Evolutionary conservation across 345 rosid genomes (phyloP), one percentile per base, ranked within the genome.

Genomic region (Pistacia vera): DNA sequence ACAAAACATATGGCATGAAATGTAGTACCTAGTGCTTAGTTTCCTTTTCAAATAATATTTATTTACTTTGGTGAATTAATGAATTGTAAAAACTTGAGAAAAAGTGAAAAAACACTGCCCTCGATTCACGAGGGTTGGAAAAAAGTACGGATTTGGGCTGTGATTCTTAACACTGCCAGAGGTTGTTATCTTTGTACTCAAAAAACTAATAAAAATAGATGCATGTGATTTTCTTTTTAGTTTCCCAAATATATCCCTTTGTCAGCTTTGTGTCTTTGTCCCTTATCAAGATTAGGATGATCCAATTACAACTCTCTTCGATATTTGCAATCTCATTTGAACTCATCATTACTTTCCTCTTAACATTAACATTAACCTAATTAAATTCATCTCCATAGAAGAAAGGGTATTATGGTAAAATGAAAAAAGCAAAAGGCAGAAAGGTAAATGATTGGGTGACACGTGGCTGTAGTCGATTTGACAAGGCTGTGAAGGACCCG

Each of bases 1-100:
- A 87, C 90, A 84, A 87, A 87, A 84, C 88, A 83, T 80, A 59
- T 74, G 79, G 75, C 88, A 72, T 82, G 83, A 77, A 77, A 72
- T 84, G 84, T 66, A 67, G 79, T 65, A 28, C 54, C 71, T 69
- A 64, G 74, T 77, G 72, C 68, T 65, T 75, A 11, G 71, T 74
- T 63, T 75, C 74, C 70, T 48, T 28, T 77, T 55, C 6, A 41
- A 41, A 54, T 4, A 25, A 25, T 25, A 25, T 25, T 25, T 25
- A 25, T 25, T 25, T 25, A 25, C 25, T 25, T 25, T 25, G 25
- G 25, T 25, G 25, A 25, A 25, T 25, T 25, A 25, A 25, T 25
- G 25, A 30, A 6, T 30, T 30, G 61, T 48, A 83, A 77, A 79
- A 46, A 35, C 56, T 62, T 75, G 61, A 36, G 18, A 51, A 30